Evolutionary conservation across 257 asterid species (phyloP), one percentile per base, ranked within the genome.

Genomic region (Jacaranda mimosifolia): DNA sequence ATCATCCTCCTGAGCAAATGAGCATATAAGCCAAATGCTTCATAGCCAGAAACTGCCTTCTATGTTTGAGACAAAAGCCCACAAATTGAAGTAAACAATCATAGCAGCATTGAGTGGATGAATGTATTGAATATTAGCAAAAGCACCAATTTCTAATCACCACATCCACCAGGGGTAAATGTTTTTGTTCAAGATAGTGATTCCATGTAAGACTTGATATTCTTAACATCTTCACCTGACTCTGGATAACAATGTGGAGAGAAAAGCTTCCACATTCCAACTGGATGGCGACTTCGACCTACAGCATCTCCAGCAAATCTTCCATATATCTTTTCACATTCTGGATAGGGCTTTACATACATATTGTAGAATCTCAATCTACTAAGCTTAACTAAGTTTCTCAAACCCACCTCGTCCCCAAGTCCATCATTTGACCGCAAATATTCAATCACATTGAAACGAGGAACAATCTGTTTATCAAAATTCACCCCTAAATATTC

Each of bases 261-360:
- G 59, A 94, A 92, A 71, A 91, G 95, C 86, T 88, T 94, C 99
- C 99, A 94, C 93, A 94, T 73, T 59, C 97, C 99, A 66, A 85
- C 82, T 1, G 96, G 94, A 77, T 88, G 97, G 21, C 80, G 84
- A 32, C 46, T 85, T 64, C 64, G 86, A 75, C 53, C 82, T 48
- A 74, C 74, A 63, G 52, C 74, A 52, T 66, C 83, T 58, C 75
- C 72, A 39, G 81, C 80, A 74, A 86, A 84, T 81, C 92, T 91
- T 43, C 98, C 98, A 52, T 95, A 93, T 13, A 91, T 84, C 85
- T 84, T 62, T 66, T 95, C 97, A 74, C 97, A 90, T 77, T 93
- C 96, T 7, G 98, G 98, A 81, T 95, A 95, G 15, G 98, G 98
- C 89, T 93, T 93, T 59, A 91, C 97, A 70, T 90, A 95, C 81